phyloP scores from a whole-genome alignment of 2,329 filamentous ascomycete genomes.

The Onygenales sp. region DNA sequence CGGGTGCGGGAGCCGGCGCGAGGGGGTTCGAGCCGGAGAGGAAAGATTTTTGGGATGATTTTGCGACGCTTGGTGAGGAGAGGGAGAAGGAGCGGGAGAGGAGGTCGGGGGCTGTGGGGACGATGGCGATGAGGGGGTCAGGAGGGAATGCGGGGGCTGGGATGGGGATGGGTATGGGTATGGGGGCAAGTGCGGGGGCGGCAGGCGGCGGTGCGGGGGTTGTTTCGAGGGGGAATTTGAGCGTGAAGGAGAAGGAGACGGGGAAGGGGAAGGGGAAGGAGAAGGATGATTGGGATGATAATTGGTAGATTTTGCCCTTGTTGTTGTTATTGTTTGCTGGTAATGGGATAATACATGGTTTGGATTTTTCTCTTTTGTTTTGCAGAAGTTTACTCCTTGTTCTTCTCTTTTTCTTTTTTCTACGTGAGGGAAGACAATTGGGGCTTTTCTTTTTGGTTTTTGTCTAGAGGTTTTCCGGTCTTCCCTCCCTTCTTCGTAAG shows the following conservation, averaged over 20 bases:
- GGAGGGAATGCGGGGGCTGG: slow-evolving; percentile 16
- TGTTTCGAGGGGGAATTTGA: slow-evolving; percentile 15
- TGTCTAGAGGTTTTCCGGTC: too few relatives aligned
- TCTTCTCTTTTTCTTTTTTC: background rate
- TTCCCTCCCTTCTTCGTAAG: too few relatives aligned
- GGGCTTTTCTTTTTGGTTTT: too few relatives aligned
- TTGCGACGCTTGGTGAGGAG: slow-evolving; percentile 54
- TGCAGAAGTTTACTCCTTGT: background rate
- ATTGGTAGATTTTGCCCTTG: slow-evolving; percentile 24
- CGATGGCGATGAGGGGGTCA: slow-evolving; percentile 52
- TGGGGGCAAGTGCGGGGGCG: background rate
- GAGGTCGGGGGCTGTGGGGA: slow-evolving; percentile 47
- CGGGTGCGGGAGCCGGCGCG: slow-evolving; percentile 35
- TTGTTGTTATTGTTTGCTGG: background rate
- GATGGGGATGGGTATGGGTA: slow-evolving; percentile 9
- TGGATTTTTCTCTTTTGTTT: background rate
- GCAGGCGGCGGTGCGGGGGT: slow-evolving; percentile 1
- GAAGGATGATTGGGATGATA: slow-evolving; percentile 50
- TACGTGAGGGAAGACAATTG: background rate
- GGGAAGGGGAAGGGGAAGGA: slow-evolving; percentile 26
- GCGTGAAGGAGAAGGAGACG: slow-evolving; percentile 5
- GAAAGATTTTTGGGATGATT: slow-evolving; percentile 87
- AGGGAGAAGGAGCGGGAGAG: slow-evolving; percentile 21
- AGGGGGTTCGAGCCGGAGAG: slow-evolving; percentile 50
- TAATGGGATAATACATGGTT: background rate